Evolutionary conservation across 164 flowering plant genomes (phyloP).

Genomic region (Pachysandra terminalis): DNA sequence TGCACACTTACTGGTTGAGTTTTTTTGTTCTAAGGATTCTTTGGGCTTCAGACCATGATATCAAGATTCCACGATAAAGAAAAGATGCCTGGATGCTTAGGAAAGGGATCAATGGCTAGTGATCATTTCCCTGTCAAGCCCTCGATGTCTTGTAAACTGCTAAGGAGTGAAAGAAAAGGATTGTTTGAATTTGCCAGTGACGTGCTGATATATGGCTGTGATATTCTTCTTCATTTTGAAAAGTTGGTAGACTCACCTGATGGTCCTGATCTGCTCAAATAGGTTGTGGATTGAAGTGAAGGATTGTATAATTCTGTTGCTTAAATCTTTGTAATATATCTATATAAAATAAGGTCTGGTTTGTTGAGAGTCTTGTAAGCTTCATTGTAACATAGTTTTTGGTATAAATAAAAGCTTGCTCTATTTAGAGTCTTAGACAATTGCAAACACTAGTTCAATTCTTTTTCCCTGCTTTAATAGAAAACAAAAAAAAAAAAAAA

Average conservation of each 20-base stretch:
- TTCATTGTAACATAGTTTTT: conserved; percentile 13
- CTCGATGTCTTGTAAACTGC: background rate
- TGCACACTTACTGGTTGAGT: background rate
- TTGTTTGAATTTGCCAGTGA: background rate
- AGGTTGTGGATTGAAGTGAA: no score
- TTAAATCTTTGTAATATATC: conserved; percentile 7
- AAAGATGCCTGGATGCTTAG: background rate
- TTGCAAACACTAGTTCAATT: background rate
- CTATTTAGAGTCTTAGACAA: background rate
- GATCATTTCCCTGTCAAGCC: background rate
- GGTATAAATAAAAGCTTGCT: background rate
- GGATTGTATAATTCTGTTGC: background rate
- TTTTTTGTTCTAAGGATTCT: background rate
- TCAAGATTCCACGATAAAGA: background rate
- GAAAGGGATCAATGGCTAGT: background rate
- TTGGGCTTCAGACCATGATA: background rate
- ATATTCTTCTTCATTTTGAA: no score
- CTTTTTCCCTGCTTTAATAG: background rate
- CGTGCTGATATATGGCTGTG: background rate
- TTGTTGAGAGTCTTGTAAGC: background rate
- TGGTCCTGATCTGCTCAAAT: no score
- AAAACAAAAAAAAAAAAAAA: no score
- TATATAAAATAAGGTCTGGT: background rate
- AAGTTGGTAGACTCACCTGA: background rate
- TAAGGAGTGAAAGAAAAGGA: background rate